Conservation (phyloP, 176 grass and related monocot genomes). For the Oryza officinalis region DNA sequence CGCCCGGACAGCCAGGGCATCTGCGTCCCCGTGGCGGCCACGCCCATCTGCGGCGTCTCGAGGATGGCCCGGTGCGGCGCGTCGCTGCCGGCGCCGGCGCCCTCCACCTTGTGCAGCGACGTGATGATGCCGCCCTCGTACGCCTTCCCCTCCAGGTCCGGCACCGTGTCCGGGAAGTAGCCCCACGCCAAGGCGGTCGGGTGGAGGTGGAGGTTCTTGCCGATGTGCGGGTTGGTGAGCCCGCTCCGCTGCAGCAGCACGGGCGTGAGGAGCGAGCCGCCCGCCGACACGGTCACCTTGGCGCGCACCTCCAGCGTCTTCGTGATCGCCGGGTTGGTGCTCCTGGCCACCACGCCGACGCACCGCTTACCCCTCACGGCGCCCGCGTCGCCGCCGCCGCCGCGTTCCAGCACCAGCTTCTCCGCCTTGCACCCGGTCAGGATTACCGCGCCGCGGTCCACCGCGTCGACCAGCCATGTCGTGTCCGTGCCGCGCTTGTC, state of each 20-base stretch:
- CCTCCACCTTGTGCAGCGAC: conserved; percentile 73
- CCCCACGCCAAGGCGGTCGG: conserved; percentile 68
- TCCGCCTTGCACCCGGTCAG: conserved; percentile 76
- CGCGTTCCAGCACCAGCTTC: conserved; percentile 52
- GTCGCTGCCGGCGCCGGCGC: neutral
- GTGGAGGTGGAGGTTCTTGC: conserved; percentile 85
- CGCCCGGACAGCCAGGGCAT: conserved; percentile 80
- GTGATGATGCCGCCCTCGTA: conserved; percentile 97
- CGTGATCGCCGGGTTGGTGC: conserved; percentile 44
- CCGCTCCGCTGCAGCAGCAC: conserved; percentile 69
- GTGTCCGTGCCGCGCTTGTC: conserved; percentile 86
- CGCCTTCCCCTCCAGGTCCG: conserved; percentile 60
- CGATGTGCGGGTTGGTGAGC: conserved; percentile 78
- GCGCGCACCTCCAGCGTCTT: conserved; percentile 62
- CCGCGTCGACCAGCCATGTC: conserved; percentile 88
- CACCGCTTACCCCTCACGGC: conserved; percentile 47
- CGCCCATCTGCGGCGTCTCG: conserved; percentile 62
- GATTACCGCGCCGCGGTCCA: conserved; percentile 65
- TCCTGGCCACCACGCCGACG: conserved; percentile 59
- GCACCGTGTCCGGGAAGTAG: conserved; percentile 70
- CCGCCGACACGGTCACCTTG: conserved; percentile 61
- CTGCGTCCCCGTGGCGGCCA: conserved; percentile 37
- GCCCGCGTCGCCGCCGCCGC: neutral
- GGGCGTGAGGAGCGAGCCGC: conserved; percentile 75
- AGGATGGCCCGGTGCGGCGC: conserved; percentile 48